phyloP scores from a whole-genome alignment of 495 filamentous ascomycete genomes.

The Penicillium dipodomyicola region DNA sequence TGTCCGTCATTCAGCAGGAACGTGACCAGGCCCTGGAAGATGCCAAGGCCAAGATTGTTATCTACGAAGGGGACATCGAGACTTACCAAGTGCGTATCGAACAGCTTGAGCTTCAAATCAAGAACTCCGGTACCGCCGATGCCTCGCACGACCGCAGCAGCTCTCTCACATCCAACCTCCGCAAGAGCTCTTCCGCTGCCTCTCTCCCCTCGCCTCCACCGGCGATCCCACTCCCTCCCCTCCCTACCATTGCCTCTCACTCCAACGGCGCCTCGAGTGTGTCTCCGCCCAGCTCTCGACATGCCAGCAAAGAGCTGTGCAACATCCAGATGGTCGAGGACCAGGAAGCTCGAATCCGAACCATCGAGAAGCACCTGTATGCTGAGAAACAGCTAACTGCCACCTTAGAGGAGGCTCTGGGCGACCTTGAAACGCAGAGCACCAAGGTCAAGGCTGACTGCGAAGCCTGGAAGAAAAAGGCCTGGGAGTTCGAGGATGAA shows the following conservation, averaged over 20 bases:
- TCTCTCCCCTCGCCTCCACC: conserved; percentile 93
- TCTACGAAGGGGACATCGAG: conserved; percentile 52
- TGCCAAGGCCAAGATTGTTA: conserved; percentile 43
- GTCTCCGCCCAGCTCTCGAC: conserved; percentile 56
- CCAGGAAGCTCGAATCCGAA: conserved; percentile 88
- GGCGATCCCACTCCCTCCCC: conserved; percentile 81
- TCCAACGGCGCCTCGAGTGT: conserved; percentile 39
- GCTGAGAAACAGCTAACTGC: conserved; percentile 95
- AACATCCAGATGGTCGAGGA: conserved; percentile 69
- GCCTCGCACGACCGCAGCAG: conserved; percentile 64
- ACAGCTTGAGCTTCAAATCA: conserved; percentile 51
- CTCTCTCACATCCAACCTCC: conserved; percentile 73
- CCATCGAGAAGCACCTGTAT: conserved; percentile 93
- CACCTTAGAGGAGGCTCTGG: conserved; percentile 91
- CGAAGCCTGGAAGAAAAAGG: conserved; percentile 87
- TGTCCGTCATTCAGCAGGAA: conserved; percentile 63
- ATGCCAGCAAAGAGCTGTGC: conserved; percentile 78
- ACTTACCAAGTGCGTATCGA: conserved; percentile 51
- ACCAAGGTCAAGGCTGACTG: conserved; percentile 82
- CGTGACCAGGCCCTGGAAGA: conserved; percentile 50
- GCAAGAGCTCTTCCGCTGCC: conserved; percentile 78
- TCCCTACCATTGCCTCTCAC: conserved; percentile 42
- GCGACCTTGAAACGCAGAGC: conserved; percentile 83
- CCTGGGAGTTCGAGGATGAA: conserved; percentile 73
- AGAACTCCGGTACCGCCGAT: conserved; percentile 42